Base-by-base conservation (phyloP, 257 asterid species). In the Penstemon eatonii region DNA sequence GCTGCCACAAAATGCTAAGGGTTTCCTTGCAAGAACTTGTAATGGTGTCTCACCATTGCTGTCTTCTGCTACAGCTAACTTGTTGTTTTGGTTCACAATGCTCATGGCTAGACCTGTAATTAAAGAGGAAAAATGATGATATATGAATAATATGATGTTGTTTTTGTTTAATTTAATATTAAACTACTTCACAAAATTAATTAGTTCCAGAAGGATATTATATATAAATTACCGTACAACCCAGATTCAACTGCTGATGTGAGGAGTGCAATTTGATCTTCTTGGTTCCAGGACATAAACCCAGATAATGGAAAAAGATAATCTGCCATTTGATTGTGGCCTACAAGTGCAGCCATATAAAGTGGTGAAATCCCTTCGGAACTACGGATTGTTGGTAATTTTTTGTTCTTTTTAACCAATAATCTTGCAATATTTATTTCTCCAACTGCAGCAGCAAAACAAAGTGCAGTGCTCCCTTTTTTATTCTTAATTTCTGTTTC, bases 401-500 rank as follows among this genome's bases (percentile, higher is more conserved):
- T 15, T 2, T 6, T 38, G 38, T 50, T 15, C 3, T 5, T 11
- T 0, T 2, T 3, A 15, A 80, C 37, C 81, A 80, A 51, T 1
- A 37, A 5, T 18, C 0, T 7, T 25, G 81, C 84, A 8, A 76
- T 66, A 4, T 9, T 5, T 7, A 40, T 7, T 49, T 76, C 67
- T 3, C 84, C 84, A 13, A 67, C 77, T 6, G 76, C 80, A 25
- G 84, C 84, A 55, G 74, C 84, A 12, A 80, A 76, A 52, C 65
- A 57, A 1, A 80, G 80, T 0, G 85, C 80, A 7, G 80, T 80
- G 63, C 68, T 57, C 0, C 78, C 78, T 11, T 58, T 70, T 1
- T 2, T 4, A 37, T 74, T 81, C n/a, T 5, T 51, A 36, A 71
- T 67, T 63, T 51, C 69, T n/a, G 68, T 1, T n/a, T 77, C 80